These are phyloP conservation scores for Claviceps spartinae DNA, from an alignment of 2,329 filamentous ascomycete species.

Conservation along the genomic window DNA sequence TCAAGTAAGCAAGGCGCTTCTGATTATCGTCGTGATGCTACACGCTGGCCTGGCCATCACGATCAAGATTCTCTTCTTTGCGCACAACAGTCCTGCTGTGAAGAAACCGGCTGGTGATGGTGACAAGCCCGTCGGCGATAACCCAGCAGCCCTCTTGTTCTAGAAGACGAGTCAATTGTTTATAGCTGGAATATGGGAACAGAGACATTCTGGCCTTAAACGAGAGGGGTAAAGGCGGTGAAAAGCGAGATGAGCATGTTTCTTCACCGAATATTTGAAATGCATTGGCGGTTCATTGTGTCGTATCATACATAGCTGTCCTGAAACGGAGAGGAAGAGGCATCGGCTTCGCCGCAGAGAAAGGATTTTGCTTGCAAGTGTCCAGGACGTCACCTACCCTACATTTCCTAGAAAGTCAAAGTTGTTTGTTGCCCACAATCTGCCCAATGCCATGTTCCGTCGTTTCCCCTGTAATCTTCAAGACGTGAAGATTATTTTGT, in stretches of 20 bases:
- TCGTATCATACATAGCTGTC: neutral
- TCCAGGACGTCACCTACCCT: neutral
- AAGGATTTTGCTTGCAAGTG: neutral
- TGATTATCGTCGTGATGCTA: slow-evolving; percentile 70
- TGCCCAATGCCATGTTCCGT: too few species aligned
- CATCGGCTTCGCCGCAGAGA: neutral
- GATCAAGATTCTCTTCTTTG: slow-evolving; percentile 96
- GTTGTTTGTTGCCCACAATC: neutral
- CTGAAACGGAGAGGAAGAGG: neutral
- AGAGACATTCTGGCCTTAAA: neutral
- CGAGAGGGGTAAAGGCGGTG: neutral
- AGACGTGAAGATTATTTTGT: too few species aligned
- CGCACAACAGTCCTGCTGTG: slow-evolving; percentile 47
- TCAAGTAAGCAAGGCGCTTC: slow-evolving; percentile 76
- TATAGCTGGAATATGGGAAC: neutral
- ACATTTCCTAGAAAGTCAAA: neutral
- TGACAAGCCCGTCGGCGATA: slow-evolving; percentile 11
- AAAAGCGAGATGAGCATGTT: neutral
- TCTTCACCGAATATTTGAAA: neutral
- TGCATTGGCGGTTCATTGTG: neutral
- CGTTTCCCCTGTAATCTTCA: too few species aligned
- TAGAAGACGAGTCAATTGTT: neutral
- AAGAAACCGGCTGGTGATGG: slow-evolving; percentile 24
- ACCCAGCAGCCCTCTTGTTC: slow-evolving; percentile 10
- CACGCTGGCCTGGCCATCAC: slow-evolving; percentile 85